phyloP scores from a whole-genome alignment of 495 filamentous ascomycete species.

The Trichoderma parareesei region DNA sequence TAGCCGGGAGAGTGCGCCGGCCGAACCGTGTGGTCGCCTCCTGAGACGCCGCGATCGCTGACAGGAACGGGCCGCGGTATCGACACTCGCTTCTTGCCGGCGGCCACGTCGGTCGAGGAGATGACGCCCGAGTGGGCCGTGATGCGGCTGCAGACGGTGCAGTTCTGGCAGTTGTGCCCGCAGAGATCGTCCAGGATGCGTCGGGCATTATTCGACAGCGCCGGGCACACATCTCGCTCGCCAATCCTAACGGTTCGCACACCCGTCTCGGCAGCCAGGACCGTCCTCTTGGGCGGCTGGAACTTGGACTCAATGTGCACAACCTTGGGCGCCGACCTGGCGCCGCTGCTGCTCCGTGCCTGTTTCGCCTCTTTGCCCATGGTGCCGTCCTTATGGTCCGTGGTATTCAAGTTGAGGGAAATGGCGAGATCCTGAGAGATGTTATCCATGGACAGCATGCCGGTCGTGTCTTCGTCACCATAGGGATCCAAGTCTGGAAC shows the following conservation, averaged over 20 bases:
- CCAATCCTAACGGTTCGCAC: neutral
- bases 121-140: constrained; percentile 32
- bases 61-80: constrained; percentile 64
- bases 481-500: constrained; percentile 5
- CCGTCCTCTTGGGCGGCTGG: neutral
- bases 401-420: neutral
- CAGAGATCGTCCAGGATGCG: constrained; percentile 51
- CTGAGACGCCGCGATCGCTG: constrained; percentile 53
- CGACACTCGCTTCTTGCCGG: constrained; percentile 47
- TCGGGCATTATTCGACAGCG: constrained; percentile 41
- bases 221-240: constrained; percentile 25
- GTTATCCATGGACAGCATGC: constrained; percentile 8
- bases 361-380: neutral
- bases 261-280: neutral
- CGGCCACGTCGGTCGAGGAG: constrained; percentile 22
- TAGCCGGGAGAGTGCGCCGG: constrained; percentile 65
- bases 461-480: constrained; percentile 7
- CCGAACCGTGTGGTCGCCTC: constrained; percentile 66
- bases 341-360: neutral
- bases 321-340: neutral
- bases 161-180: constrained; percentile 61
- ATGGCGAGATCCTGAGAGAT: constrained; percentile 7
- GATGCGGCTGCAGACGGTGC: constrained; percentile 63
- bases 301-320: constrained; percentile 7
- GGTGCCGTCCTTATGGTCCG: neutral